Conservation (phyloP, 768 basidiomycete genomes). For the Psilocybe sp. region DNA sequence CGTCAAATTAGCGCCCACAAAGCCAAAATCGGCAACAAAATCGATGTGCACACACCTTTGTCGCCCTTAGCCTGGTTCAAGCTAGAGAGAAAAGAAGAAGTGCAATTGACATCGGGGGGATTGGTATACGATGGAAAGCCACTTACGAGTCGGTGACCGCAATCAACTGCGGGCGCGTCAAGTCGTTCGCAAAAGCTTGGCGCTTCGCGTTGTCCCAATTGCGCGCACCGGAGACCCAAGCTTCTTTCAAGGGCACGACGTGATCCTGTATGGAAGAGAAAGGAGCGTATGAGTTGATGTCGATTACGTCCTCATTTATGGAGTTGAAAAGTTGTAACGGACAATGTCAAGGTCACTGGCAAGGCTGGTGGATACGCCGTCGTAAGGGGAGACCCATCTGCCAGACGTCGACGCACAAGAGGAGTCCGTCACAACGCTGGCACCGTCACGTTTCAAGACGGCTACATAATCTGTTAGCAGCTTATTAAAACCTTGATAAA, state of each 20-base stretch:
- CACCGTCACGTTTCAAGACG: constrained; percentile 44
- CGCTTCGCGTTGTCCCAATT: constrained; percentile 48
- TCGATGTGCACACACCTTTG: not conserved
- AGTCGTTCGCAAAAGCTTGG: constrained; percentile 52
- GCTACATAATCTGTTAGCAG: constrained; percentile 20
- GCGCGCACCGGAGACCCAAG: constrained; percentile 56
- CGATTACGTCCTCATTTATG: too few relatives aligned
- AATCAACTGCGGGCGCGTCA: constrained; percentile 52
- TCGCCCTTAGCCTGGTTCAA: not conserved
- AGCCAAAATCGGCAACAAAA: not conserved
- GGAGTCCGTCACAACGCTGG: constrained; percentile 36
- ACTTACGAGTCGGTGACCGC: constrained; percentile 42
- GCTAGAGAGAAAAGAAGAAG: constrained; percentile 1
- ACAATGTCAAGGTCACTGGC: constrained; percentile 51
- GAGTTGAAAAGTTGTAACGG: too few relatives aligned
- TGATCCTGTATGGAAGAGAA: constrained; percentile 46
- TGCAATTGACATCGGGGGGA: not conserved
- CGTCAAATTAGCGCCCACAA: too few relatives aligned
- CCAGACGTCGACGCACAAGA: constrained; percentile 46
- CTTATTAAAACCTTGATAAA: not conserved
- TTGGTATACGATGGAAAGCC: not conserved
- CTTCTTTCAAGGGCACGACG: constrained; percentile 54
- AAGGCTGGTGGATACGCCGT: constrained; percentile 39
- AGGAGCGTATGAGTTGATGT: not conserved
- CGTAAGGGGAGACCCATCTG: constrained; percentile 51